A percentile compares a stretch with the other conserved stretches of the same genome.
phyloP scores from a whole-genome alignment of 1,139 yeast genomes.

The Nakaseomyces delphensis region DNA sequence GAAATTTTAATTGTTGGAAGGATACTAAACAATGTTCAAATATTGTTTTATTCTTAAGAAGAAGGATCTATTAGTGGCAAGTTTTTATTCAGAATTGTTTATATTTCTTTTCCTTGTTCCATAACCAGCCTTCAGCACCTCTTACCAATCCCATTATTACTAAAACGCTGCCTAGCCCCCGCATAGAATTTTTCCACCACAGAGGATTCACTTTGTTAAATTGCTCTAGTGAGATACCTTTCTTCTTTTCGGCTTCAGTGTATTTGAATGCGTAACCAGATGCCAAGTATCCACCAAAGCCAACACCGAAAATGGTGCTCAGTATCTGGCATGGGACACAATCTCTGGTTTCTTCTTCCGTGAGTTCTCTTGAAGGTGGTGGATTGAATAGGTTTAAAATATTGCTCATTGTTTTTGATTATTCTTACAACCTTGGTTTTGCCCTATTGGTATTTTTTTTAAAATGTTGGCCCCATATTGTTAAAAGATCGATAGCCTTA shows the following conservation, averaged over 20 bases:
- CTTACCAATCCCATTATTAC: conserved; percentile 49
- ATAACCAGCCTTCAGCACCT: conserved; percentile 47
- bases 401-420: conserved; percentile 36
- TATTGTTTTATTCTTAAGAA: no score
- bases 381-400: conserved; percentile 54
- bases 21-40: no score
- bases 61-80: neutral
- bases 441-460: no score
- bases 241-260: conserved; percentile 31
- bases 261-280: conserved; percentile 43
- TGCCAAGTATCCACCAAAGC: conserved; percentile 52
- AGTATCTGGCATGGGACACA: conserved; percentile 60
- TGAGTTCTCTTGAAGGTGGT: conserved; percentile 39
- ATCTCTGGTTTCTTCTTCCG: conserved; percentile 37
- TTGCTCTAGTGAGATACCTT: conserved; percentile 30
- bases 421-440: no score
- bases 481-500: no score
- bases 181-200: conserved; percentile 51
- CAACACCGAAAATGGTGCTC: conserved; percentile 48
- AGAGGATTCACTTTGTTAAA: conserved; percentile 38
- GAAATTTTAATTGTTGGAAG: no score
- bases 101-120: conserved; percentile 34
- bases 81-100: neutral
- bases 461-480: no score
- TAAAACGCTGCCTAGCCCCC: conserved; percentile 44